Base-by-base conservation (phyloP, 495 filamentous ascomycete genomes). In the Sabuloglossum arenarium region DNA sequence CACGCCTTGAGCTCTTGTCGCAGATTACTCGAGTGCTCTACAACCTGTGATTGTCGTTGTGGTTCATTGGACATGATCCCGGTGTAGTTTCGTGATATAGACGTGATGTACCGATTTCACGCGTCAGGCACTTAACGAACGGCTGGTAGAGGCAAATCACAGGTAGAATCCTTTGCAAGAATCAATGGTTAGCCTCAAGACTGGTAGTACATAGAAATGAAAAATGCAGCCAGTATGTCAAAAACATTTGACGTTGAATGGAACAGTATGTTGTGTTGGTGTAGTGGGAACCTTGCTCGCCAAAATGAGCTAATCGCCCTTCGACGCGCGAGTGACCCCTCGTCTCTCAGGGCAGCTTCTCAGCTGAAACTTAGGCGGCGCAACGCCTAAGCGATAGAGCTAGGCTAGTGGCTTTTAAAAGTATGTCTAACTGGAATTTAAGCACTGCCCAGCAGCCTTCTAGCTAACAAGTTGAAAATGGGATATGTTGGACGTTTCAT, bases 1-100 rank as follows among this genome's bases (percentile, higher is more conserved):
- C 88, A 98, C 63, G 73, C 68, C 66, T 96, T 98, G 30, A 98
- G 69, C 59, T 94, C 85, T 10, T 71, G 70, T 3, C 86, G 81
- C 24, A 95, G 67, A 55, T 54, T 60, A 16, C 23, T 19, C 28
- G 47, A 51, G 47, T 23, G 47, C 25, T 51, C 47, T 14, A 12
- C 47, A 14, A 30, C 14, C 28, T 51, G 24, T 51, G 28, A 12
- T 51, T 51, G 47, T 29, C 23, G 25, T 51, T 51, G 47, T 51
- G 28, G 47, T 29, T 51, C 47, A 14, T 29, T 29, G 2, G 25
- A 27, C 47, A 51, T 51, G 25, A 16, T 51, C 47, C 16, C 34
- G 34, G 16, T 11, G 25, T 8, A 21, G 39, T 12, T 43, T 2
- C 16, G 16, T 21, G 39, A 21, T 4, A n/a, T 23, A 43, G 39